Evolutionary conservation across 257 asterid genomes (phyloP).

Genomic region (Capsicum chinense): DNA sequence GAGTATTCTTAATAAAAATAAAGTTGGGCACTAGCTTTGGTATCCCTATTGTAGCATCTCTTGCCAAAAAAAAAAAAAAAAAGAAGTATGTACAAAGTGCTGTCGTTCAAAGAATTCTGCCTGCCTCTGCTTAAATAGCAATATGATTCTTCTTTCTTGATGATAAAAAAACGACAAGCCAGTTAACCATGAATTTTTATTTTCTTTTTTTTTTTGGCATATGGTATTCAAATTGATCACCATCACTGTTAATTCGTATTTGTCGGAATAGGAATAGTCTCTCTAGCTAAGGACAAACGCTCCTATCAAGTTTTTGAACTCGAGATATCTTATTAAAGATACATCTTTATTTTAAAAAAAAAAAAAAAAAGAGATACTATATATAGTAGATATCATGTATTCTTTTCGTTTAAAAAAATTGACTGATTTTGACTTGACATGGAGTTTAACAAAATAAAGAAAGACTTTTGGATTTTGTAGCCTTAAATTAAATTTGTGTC

Average conservation of each 20-base stretch:
- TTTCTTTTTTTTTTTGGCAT: background rate
- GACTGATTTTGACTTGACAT: too few species aligned
- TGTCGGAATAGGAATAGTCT: background rate
- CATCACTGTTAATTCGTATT: background rate
- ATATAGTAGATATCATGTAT: background rate
- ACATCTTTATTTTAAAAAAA: background rate
- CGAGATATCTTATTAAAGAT: background rate
- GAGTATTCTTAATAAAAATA: slow-evolving; percentile 3
- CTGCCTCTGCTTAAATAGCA: background rate
- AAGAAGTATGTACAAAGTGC: slow-evolving; percentile 25
- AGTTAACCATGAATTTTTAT: background rate
- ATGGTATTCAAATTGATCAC: background rate
- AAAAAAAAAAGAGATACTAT: background rate
- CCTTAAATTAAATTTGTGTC: too few species aligned
- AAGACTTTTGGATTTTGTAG: too few species aligned
- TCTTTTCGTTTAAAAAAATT: too few species aligned
- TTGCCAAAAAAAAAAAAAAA: slow-evolving; percentile 26
- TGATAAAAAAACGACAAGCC: background rate
- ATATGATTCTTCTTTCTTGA: slow-evolving; percentile 14
- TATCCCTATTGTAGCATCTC: slow-evolving; percentile 41
- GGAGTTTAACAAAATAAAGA: too few species aligned
- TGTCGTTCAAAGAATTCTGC: slow-evolving; percentile 23
- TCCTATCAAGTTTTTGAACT: background rate
- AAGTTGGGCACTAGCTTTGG: slow-evolving; percentile 23
- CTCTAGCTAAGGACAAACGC: background rate